Conservation (phyloP, 768 basidiomycete species). For the Collybia mongolica region DNA sequence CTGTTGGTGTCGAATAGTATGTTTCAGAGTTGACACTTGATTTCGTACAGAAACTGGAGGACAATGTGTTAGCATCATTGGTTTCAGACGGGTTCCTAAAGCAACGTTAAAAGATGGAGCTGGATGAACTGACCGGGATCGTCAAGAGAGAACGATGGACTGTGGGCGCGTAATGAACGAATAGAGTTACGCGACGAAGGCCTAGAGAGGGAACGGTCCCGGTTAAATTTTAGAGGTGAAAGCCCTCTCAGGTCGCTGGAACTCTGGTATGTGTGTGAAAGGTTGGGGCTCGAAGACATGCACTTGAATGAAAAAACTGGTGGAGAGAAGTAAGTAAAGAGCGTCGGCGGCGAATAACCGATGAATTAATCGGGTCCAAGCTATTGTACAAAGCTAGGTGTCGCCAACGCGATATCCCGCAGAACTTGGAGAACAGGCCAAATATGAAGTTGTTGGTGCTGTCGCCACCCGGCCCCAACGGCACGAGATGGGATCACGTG, state of each 20-base stretch:
- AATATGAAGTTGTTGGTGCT: neutral
- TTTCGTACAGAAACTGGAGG: constrained; percentile 67
- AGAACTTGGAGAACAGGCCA: neutral
- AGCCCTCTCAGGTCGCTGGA: constrained; percentile 16
- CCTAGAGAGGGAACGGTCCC: constrained; percentile 37
- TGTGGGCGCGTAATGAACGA: constrained; percentile 50
- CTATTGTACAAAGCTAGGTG: constrained; percentile 8
- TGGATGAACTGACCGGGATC: constrained; percentile 56
- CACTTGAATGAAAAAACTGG: constrained; percentile 16
- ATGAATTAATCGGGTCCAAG: constrained; percentile 4
- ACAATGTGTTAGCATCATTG: no score
- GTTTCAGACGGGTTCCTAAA: constrained; percentile 14
- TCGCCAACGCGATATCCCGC: neutral
- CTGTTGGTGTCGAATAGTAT: constrained; percentile 82
- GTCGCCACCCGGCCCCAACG: neutral
- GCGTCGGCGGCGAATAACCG: constrained; percentile 5
- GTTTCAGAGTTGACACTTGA: constrained; percentile 80
- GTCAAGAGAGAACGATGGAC: constrained; percentile 57
- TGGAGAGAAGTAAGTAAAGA: constrained; percentile 9
- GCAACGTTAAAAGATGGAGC: constrained; percentile 14
- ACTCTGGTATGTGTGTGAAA: constrained; percentile 9
- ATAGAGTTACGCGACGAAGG: constrained; percentile 43
- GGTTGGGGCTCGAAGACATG: constrained; percentile 33
- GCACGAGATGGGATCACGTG: neutral
- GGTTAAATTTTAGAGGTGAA: constrained; percentile 28